These are phyloP conservation scores for Deinandra increscens DNA, from an alignment of 129 eudicot species.

Conservation along the genomic window DNA sequence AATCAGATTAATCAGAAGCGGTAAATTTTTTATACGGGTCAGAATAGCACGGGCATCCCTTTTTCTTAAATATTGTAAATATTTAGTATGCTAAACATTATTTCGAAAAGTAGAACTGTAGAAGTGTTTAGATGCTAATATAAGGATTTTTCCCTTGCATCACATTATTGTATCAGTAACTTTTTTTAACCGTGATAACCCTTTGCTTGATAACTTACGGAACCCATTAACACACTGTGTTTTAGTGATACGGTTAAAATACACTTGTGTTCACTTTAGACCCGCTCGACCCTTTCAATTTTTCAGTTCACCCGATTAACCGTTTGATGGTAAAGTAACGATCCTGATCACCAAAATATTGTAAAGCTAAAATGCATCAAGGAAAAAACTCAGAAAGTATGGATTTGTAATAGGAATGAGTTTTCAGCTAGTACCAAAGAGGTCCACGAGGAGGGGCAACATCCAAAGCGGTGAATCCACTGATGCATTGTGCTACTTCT, in stretches of 20 bases:
- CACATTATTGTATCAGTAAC: too few species aligned
- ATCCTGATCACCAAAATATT: background rate
- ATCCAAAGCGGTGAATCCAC: constrained; percentile 86
- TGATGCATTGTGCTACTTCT: constrained; percentile 76
- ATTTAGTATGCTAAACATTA: background rate
- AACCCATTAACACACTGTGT: too few species aligned
- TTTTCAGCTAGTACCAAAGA: constrained; percentile 54
- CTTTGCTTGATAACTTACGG: too few species aligned
- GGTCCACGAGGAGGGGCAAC: constrained; percentile 96
- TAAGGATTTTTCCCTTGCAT: too few species aligned
- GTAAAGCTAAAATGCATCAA: background rate
- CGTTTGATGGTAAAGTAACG: background rate
- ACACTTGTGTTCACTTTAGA: too few species aligned
- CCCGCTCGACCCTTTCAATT: too few species aligned
- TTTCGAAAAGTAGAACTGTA: too few species aligned
- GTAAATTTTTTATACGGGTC: too few species aligned
- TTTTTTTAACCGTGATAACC: too few species aligned
- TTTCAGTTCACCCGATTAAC: too few species aligned
- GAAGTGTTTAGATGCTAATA: background rate
- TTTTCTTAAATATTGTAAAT: background rate
- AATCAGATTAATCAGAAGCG: too few species aligned
- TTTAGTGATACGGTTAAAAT: too few species aligned
- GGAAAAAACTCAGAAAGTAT: background rate
- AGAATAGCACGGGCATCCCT: background rate
- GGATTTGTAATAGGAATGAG: background rate